Percentiles rank a stretch among this genome's conserved stretches.
phyloP scores from a whole-genome alignment of 192 early-diverging fungal genomes.

The Lobosporangium transversale region DNA sequence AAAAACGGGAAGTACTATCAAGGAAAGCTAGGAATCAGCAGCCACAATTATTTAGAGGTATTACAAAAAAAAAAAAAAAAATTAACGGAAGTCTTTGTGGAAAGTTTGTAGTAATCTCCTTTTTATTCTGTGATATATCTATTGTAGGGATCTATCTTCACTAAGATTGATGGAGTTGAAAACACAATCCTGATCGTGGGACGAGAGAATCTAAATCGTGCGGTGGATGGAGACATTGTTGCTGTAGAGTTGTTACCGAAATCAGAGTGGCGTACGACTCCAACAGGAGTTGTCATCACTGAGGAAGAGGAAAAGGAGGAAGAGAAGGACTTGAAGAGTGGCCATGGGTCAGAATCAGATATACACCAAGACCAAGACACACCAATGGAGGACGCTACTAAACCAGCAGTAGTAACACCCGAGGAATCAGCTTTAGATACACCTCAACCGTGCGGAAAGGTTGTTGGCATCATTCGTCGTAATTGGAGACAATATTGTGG shows the following conservation, averaged over 20 bases:
- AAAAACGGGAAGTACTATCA: slow-evolving; percentile 83
- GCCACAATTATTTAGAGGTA: slow-evolving; percentile 91
- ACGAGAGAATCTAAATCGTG: slow-evolving; percentile 87
- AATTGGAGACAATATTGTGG: slow-evolving; percentile 96
- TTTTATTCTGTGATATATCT: neutral
- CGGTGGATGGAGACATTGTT: slow-evolving; percentile 90
- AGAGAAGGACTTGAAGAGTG: slow-evolving; percentile 58
- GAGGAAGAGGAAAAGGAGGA: slow-evolving; percentile 76
- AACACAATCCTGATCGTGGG: slow-evolving; percentile 83
- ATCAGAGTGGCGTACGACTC: slow-evolving; percentile 82
- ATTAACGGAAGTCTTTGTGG: neutral
- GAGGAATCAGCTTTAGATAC: slow-evolving; percentile 61
- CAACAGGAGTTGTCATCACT: slow-evolving; percentile 79
- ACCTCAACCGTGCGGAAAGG: slow-evolving; percentile 79
- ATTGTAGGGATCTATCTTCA: slow-evolving; percentile 74
- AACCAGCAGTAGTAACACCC: too few relatives aligned
- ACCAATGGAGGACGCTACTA: slow-evolving; percentile 70
- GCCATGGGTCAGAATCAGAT: slow-evolving; percentile 52
- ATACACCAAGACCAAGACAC: slow-evolving; percentile 65
- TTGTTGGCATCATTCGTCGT: slow-evolving; percentile 94
- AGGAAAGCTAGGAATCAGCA: slow-evolving; percentile 83
- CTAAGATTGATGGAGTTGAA: slow-evolving; percentile 79
- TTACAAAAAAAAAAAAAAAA: slow-evolving; percentile 6
- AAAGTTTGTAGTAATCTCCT: neutral
- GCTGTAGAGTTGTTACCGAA: slow-evolving; percentile 89